Percentiles rank a stretch among this genome's conserved stretches.
phyloP scores from a whole-genome alignment of 2,329 filamentous ascomycete species.

The Aspergillus sp. region DNA sequence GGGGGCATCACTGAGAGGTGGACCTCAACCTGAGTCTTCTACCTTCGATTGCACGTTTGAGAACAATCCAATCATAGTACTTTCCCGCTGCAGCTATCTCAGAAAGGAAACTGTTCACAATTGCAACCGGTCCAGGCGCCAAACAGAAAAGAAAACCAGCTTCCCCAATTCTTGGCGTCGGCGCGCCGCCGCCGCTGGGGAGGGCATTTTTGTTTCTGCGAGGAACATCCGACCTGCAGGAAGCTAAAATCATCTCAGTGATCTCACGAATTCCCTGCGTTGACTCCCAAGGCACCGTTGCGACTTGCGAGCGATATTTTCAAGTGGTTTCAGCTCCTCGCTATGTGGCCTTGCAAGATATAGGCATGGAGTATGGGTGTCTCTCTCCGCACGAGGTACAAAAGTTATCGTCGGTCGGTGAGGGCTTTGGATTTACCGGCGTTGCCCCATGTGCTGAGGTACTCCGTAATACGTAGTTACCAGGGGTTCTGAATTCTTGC shows the following conservation, averaged over 20 bases:
- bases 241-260: background rate
- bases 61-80: conserved; percentile 22
- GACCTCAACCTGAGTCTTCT: background rate
- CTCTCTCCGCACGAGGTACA: conserved; percentile 9
- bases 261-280: background rate
- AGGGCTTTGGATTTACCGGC: conserved; percentile 7
- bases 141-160: conserved; percentile 12
- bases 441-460: background rate
- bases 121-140: conserved; percentile 1
- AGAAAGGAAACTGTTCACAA: conserved; percentile 20
- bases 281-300: background rate
- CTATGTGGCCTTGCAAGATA: background rate
- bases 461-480: background rate
- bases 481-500: background rate
- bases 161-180: conserved; percentile 3
- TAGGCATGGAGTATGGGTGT: background rate
- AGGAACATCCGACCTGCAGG: conserved; percentile 9
- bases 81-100: conserved; percentile 22
- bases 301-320: background rate
- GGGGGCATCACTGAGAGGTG: background rate
- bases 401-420: conserved; percentile 17
- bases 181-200: background rate
- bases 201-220: conserved; percentile 1
- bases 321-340: background rate
- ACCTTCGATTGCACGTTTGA: background rate